Base-by-base conservation (phyloP, 352 stramenopile species). In the Phytopythium vexans region DNA sequence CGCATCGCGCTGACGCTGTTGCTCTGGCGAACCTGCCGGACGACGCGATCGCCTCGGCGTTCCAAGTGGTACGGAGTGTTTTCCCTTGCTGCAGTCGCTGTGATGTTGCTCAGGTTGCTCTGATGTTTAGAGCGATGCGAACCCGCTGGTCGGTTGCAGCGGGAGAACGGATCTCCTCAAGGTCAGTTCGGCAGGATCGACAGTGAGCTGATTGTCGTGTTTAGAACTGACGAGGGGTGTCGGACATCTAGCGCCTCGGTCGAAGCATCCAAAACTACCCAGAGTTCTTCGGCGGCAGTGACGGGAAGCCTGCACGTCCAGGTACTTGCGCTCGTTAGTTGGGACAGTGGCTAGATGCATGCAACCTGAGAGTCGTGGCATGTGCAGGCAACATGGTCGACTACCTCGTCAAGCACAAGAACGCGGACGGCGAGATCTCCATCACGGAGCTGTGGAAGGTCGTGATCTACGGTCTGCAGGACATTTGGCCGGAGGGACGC, bases 401-500 rank as follows among this genome's bases (percentile, higher is more conserved):
- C 53, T 95, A 88, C 40, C 48, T 95, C 31, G 64, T 68, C 38
- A 71, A 75, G 43, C 70, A 85, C 60, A 72, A 84, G 54, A 77
- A 64, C 46, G 53, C 60, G 3, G 70, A 68, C 37, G 62, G 72
- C 7, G 75, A 92, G 53, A 66, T 92, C 32, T 86, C 78, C 8
- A 76, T 92, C 58, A 76, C 64, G 16, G 70, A 76, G 27, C 56
- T 95, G 6, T 95, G 83, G 83, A 80, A 87, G 47, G 79, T 78
- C 4, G 77, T 95, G 8, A 71, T 94, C 21, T 81, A 92, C 42
- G 86, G 86, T 9, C 68, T 94, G 15, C 73, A 95, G 50, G 72
- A 89, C 39, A 93, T 95, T 72, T 95, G 86, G 86, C 86, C 86
- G 3, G 66, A 71, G 8, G 86, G 76, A n/a, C 68, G 86, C 49